Evolutionary conservation across 176 grass and related monocot genomes (phyloP), one percentile per base, ranked within the genome.

Genomic region (Dendrocalamus sinicus): DNA sequence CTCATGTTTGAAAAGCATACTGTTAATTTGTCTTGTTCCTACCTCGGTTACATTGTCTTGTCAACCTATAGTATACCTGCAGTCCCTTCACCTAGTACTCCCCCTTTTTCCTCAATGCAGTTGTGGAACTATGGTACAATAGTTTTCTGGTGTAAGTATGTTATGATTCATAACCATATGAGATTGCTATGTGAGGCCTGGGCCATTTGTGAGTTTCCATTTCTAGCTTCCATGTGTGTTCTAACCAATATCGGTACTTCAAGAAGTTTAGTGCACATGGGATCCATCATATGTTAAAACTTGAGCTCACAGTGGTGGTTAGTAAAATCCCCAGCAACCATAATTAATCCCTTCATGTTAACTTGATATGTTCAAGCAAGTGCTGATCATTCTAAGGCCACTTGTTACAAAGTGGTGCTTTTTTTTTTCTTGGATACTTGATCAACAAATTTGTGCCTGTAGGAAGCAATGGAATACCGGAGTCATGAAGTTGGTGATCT

Each of bases 271-370:
- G 13, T 77, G 30, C 22, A 16, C 50, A 58, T 71, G 2, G 15
- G 39, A 47, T 32, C 13, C 15, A 12, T 58, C 14, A 13, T 83
- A 59, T 72, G 48, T 44, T 14, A 20, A 45, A 57, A 68, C 70
- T 64, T 51, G 28, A 74, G 23, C 26, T 15, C 48, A 73, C 70
- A 45, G 11, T 83, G 1, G 8, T 60, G 43, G 22, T 52, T 11
- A 7, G 5, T 53, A 87, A 60, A 23, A 24, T 4, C 58, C 22
- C 22, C 9, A 23, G 7, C n/a, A 87, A 17, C 24, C 17, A 48
- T 76, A 67, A 48, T 28, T 82, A 70, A 82, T 71, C 53, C 52
- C 53, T 83, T 77, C 17, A 22, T 83, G 65, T 64, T 22, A 83
- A 61, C 52, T 63, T 22, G 15, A 24, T 70, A 63, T 54, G 44